Evolutionary conservation across 108 stramenopile species (phyloP).

Genomic region (Skeletonema costatum): DNA sequence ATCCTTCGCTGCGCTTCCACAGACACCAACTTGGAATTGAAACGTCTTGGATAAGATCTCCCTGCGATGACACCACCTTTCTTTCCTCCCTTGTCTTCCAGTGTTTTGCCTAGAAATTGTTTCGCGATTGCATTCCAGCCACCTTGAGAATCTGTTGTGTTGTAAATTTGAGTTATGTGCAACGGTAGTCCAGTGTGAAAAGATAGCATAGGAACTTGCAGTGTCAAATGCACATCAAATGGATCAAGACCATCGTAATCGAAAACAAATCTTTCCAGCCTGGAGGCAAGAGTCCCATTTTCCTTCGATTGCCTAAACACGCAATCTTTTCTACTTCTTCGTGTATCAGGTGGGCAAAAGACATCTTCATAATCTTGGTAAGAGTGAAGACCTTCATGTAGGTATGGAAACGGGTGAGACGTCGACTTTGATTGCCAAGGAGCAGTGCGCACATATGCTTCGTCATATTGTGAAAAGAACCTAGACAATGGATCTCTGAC

Average conservation of each 20-base stretch:
- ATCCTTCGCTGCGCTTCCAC: slow-evolving; percentile 26
- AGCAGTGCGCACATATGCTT: slow-evolving; percentile 13
- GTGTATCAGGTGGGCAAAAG: slow-evolving; percentile 26
- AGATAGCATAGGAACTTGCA: slow-evolving; percentile 40
- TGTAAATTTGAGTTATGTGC: slow-evolving; percentile 43
- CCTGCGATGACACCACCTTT: slow-evolving; percentile 24
- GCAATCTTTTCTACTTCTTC: slow-evolving; percentile 29
- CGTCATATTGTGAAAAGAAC: slow-evolving; percentile 27
- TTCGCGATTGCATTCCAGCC: slow-evolving; percentile 24
- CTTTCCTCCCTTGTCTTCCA: not conserved
- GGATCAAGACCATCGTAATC: slow-evolving; percentile 38
- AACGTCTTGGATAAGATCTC: slow-evolving; percentile 41
- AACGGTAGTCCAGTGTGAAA: slow-evolving; percentile 16
- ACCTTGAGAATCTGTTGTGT: slow-evolving; percentile 34
- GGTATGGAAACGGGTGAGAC: slow-evolving; percentile 19
- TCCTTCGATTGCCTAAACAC: slow-evolving; percentile 7
- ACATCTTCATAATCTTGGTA: slow-evolving; percentile 33
- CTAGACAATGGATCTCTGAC: slow-evolving; percentile 30
- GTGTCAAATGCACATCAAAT: slow-evolving; percentile 45
- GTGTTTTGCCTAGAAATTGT: slow-evolving; percentile 19
- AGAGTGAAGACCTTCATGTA: slow-evolving; percentile 18
- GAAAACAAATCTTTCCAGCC: slow-evolving; percentile 40
- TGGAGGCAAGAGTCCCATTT: slow-evolving; percentile 37
- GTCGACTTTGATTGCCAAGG: slow-evolving; percentile 8
- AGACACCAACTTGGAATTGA: slow-evolving; percentile 24